Evolutionary conservation across 2,329 filamentous ascomycete genomes (phyloP), one percentile per base, ranked within the genome.

Genomic region (Aschersonia sp.): DNA sequence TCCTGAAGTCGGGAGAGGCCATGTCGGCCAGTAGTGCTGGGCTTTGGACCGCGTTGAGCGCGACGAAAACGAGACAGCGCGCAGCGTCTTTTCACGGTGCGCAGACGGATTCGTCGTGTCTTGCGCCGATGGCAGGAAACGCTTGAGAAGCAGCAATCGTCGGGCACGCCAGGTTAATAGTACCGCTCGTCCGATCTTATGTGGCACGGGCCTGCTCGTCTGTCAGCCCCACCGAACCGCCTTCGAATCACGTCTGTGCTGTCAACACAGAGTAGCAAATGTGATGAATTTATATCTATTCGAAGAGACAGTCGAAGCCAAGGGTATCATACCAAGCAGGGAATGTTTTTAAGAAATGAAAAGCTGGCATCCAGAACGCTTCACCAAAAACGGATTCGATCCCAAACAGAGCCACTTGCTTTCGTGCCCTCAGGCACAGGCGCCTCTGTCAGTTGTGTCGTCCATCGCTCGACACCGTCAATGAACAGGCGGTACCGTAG

Each of bases 401-500:
- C 64, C 73, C 74, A 78, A 33, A 76, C 64, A 0, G 70, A 70
- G 2, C 59, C 56, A 10, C 55, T 48, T n/a, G 54, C 49, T 32
- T 59, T 63, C 8, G 57, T 57, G n/a, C 57, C 56, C 33, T 53
- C 54, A 14, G 35, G n/a, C 54, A 50, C n/a, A 51, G 55, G 55
- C 6, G 70, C 65, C 6, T 75, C 71, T 0, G 72, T 69, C 10
- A 78, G 57, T 2, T 79, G 57, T 0, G 71, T 77, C 49, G 78
- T 83, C 90, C 90, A 97, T 2, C 72, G 73, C 60, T 90, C 82
- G 42, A 76, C 66, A 2, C 88, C 90, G 61, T 95, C 85, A 14
- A 96, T 73, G 60, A 84, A 96, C 2, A 96, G 68, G 4, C 79
- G 76, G 59, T 95, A 97, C 44, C 81, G 82, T 37, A 98, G 68